Percentiles rank a stretch among this genome's conserved stretches.
Conservation (phyloP, 1,139 yeast genomes). For the Debaryomyces sp. region DNA sequence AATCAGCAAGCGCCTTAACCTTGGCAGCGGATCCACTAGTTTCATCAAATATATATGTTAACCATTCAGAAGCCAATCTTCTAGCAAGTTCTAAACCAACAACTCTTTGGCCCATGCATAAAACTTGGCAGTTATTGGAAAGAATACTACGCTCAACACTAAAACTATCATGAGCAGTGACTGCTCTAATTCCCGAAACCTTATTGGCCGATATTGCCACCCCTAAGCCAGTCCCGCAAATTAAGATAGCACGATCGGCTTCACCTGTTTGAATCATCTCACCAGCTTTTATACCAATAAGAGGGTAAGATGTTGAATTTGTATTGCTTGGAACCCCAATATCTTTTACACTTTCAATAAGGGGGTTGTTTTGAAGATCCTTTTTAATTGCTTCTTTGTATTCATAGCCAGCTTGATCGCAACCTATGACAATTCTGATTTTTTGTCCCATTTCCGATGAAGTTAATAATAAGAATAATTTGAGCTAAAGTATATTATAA, state of each 20-base stretch:
- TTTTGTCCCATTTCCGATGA: constrained; percentile 1
- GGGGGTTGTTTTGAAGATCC: constrained; percentile 31
- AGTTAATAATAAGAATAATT: background rate
- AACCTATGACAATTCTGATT: constrained; percentile 37
- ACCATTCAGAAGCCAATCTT: constrained; percentile 47
- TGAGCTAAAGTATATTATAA: background rate
- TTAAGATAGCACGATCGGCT: constrained; percentile 45
- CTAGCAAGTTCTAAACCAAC: constrained; percentile 47
- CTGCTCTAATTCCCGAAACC: constrained; percentile 49
- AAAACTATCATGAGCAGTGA: constrained; percentile 52
- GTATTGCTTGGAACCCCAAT: constrained; percentile 36
- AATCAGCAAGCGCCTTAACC: constrained; percentile 33
- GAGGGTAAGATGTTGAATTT: constrained; percentile 40
- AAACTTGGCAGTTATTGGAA: constrained; percentile 45
- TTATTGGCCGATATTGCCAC: constrained; percentile 51
- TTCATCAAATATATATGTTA: constrained; percentile 42
- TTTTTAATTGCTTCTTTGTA: constrained; percentile 41
- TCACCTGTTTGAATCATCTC: constrained; percentile 39
- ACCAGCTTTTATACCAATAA: constrained; percentile 45
- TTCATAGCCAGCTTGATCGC: constrained; percentile 49
- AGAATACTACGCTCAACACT: constrained; percentile 48
- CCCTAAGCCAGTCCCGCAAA: constrained; percentile 53
- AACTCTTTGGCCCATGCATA: constrained; percentile 54
- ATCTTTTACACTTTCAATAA: constrained; percentile 38
- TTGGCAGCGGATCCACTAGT: constrained; percentile 44